A percentile compares a stretch with the other conserved stretches of the same genome.
Evolutionary conservation across 345 rosid genomes (phyloP).

Genomic region (Nephelium lappaceum): DNA sequence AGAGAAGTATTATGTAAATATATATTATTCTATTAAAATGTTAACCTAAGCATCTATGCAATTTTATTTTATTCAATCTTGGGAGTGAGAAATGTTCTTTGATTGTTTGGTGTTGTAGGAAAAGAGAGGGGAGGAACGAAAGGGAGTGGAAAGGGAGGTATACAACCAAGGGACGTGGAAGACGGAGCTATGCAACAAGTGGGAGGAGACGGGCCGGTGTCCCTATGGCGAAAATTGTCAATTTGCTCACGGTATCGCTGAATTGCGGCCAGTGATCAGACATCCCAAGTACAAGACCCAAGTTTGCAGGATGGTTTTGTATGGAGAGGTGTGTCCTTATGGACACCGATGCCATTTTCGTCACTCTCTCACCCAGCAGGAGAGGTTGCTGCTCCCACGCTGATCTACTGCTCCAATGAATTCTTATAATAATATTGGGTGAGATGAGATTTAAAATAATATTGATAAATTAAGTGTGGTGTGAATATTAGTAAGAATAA

Average conservation of each 20-base stretch:
- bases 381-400: slow-evolving; percentile 42
- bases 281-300: slow-evolving; percentile 92
- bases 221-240: slow-evolving; percentile 76
- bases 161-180: slow-evolving; percentile 84
- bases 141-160: too few species aligned
- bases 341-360: slow-evolving; percentile 98
- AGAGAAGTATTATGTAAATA: too few species aligned
- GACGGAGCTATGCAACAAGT: slow-evolving; percentile 96
- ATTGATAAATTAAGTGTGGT: too few species aligned
- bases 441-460: too few species aligned
- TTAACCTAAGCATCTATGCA: too few species aligned
- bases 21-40: too few species aligned
- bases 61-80: too few species aligned
- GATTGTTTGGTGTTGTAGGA: neutral
- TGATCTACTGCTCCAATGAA: neutral
- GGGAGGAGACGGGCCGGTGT: slow-evolving; percentile 95
- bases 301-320: slow-evolving; percentile 77
- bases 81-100: too few species aligned
- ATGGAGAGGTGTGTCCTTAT: slow-evolving; percentile 73
- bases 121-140: too few species aligned
- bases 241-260: slow-evolving; percentile 85
- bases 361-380: slow-evolving; percentile 83
- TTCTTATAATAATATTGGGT: too few species aligned
- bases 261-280: slow-evolving; percentile 87
- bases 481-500: too few species aligned